These are phyloP conservation scores for Punctularia strigosozonata DNA, from an alignment of 768 basidiomycete species.

Conservation along the genomic window DNA sequence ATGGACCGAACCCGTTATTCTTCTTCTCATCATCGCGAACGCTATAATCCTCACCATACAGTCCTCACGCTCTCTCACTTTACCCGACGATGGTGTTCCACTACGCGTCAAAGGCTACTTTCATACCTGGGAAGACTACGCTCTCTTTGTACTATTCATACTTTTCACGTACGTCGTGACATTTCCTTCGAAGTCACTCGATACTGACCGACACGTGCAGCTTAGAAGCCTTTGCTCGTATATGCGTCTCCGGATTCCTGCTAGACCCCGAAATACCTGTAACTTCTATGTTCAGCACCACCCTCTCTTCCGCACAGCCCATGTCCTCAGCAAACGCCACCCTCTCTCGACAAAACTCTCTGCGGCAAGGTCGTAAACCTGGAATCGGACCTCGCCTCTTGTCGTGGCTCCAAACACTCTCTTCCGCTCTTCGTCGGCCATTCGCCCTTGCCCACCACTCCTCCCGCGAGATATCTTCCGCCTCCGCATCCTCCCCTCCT, in stretches of 20 bases:
- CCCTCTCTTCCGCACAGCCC: slow-evolving; percentile 20
- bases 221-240: slow-evolving; percentile 77
- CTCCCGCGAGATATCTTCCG: slow-evolving; percentile 12
- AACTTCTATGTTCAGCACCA: slow-evolving; percentile 33
- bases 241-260: slow-evolving; percentile 80
- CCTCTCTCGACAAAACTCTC: slow-evolving; percentile 14
- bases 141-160: slow-evolving; percentile 72
- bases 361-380: slow-evolving; percentile 9
- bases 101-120: slow-evolving; percentile 63
- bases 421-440: slow-evolving; percentile 37
- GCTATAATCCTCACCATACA: slow-evolving; percentile 77
- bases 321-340: slow-evolving; percentile 19
- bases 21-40: slow-evolving; percentile 75
- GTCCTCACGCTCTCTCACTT: slow-evolving; percentile 47
- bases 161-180: slow-evolving; percentile 63
- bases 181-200: not conserved
- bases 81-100: slow-evolving; percentile 29
- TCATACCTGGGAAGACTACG: slow-evolving; percentile 80
- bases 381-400: slow-evolving; percentile 23
- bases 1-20: slow-evolving; percentile 79
- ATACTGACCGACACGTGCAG: slow-evolving; percentile 23
- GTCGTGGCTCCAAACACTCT: slow-evolving; percentile 34
- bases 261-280: slow-evolving; percentile 69
- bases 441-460: slow-evolving; percentile 31
- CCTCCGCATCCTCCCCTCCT: not conserved